These are phyloP conservation scores for Triticum monococcum DNA, from an alignment of 176 grass and related monocot species.

Conservation along the genomic window DNA sequence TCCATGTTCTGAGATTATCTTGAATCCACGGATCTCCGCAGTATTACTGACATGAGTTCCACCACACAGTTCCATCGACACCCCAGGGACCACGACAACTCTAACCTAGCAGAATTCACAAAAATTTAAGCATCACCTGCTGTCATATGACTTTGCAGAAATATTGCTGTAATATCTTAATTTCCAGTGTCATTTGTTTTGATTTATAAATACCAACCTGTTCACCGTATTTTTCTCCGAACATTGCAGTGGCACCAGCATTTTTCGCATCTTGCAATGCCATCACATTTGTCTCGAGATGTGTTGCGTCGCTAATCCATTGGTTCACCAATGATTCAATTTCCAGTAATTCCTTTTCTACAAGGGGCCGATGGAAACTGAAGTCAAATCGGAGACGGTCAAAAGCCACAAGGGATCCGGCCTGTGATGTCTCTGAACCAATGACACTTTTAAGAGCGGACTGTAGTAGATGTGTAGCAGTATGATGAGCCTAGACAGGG, in stretches of 20 bases:
- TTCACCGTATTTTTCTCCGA: slow-evolving; percentile 94
- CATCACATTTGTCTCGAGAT: slow-evolving; percentile 90
- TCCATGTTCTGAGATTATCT: slow-evolving; percentile 92
- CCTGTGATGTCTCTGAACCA: slow-evolving; percentile 91
- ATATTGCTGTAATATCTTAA: not conserved
- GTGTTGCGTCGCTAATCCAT: slow-evolving; percentile 67
- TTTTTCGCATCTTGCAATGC: slow-evolving; percentile 82
- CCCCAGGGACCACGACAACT: slow-evolving; percentile 89
- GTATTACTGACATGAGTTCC: slow-evolving; percentile 95
- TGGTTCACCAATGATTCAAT: slow-evolving; percentile 86
- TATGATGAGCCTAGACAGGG: slow-evolving; percentile 80
- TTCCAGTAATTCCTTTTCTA: slow-evolving; percentile 65
- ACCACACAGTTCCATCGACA: slow-evolving; percentile 96
- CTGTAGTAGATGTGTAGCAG: slow-evolving; percentile 95
- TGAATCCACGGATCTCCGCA: slow-evolving; percentile 88
- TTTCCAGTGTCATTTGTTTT: not conserved
- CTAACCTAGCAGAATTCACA: slow-evolving; percentile 58
- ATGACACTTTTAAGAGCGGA: slow-evolving; percentile 77
- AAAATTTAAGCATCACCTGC: not conserved
- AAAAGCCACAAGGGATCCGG: slow-evolving; percentile 93
- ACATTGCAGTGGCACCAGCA: slow-evolving; percentile 96
- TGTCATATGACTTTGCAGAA: slow-evolving; percentile 10
- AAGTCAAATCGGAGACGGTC: slow-evolving; percentile 96
- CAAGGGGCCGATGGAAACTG: slow-evolving; percentile 80
- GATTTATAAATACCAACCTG: slow-evolving; percentile 45